Base-by-base conservation (phyloP, 495 filamentous ascomycete genomes). In the Talaromyces trachyspermus region DNA sequence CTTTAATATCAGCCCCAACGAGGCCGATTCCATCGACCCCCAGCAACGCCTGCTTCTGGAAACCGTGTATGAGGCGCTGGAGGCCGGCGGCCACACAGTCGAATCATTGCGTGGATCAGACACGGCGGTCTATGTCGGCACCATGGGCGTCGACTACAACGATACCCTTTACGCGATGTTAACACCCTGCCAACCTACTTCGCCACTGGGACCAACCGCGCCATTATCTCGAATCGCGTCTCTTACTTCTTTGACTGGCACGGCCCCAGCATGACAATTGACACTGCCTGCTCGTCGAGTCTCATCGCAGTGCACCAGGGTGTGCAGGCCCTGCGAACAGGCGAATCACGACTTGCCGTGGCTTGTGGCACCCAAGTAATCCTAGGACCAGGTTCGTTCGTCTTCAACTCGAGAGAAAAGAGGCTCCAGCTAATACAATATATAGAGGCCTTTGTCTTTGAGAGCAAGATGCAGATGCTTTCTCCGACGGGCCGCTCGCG, bases 241-340 rank as follows among this genome's bases (percentile, higher is more conserved):
- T 78, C 73, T 0, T 77, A 78, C 41, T 78, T 76, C 50, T 81
- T 77, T 41, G 69, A 82, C 47, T 69, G 72, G 56, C 60, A 69
- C 0, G 79, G 78, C 0, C 72, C 78, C 0, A 69, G 64, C 2
- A 69, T 81, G 66, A 78, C 74, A 0, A 65, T 81, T 1, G 78
- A 83, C 48, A 82, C 78, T 0, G 79, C 76, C 0, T 83, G 79
- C 49, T 80, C 77, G 2, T 71, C 69, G 0, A 72, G 68, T 15
- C 52, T 82, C n/a, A 46, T 60, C 1, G 74, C 71, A 0, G 38
- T 77, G 2, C 70, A 78, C 39, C 65, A 65, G 18, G 75, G 56
- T 5, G 47, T 64, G 7, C 65, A 72, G 49, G 56, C 61, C 9
- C 57, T 79, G 1, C 58, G 64, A 1, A 53, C 35, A 3, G 67